phyloP scores from a whole-genome alignment of 2,329 filamentous ascomycete species.

The Helicocarpus griseus region DNA sequence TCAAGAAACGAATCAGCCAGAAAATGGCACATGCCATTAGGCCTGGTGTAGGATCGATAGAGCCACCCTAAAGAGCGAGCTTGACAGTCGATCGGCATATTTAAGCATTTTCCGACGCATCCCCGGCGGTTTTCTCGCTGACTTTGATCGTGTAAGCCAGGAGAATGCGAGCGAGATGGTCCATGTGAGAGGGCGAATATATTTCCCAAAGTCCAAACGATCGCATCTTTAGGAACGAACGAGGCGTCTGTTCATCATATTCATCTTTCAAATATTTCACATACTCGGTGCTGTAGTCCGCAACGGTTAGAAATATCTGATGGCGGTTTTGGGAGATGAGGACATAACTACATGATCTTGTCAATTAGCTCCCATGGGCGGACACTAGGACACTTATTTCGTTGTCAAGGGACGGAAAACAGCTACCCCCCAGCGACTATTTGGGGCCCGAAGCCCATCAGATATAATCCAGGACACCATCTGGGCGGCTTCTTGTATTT shows the following conservation, averaged over 20 bases:
- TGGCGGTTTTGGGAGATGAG: background rate
- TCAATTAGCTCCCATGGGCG: no score
- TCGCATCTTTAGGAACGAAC: background rate
- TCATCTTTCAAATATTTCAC: background rate
- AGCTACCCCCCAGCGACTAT: background rate
- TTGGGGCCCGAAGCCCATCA: background rate
- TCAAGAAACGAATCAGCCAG: no score
- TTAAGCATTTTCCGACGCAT: no score
- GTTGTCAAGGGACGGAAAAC: background rate
- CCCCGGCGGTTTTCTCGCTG: background rate
- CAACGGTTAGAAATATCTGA: background rate
- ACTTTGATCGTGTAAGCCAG: background rate
- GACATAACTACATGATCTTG: background rate
- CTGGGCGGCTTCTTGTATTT: background rate
- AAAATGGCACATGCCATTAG: no score
- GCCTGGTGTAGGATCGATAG: no score
- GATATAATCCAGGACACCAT: background rate
- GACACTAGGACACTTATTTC: no score
- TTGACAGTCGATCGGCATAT: no score
- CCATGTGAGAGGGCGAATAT: background rate
- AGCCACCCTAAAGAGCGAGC: no score
- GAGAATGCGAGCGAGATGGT: background rate
- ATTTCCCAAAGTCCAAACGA: background rate
- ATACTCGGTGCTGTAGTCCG: background rate
- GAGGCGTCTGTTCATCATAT: background rate